Percentiles rank a stretch among this genome's conserved stretches.
These are phyloP conservation scores for Phenoliferia sp. DNA, from an alignment of 1,284 basidiomycete genomes.

Conservation along the genomic window DNA sequence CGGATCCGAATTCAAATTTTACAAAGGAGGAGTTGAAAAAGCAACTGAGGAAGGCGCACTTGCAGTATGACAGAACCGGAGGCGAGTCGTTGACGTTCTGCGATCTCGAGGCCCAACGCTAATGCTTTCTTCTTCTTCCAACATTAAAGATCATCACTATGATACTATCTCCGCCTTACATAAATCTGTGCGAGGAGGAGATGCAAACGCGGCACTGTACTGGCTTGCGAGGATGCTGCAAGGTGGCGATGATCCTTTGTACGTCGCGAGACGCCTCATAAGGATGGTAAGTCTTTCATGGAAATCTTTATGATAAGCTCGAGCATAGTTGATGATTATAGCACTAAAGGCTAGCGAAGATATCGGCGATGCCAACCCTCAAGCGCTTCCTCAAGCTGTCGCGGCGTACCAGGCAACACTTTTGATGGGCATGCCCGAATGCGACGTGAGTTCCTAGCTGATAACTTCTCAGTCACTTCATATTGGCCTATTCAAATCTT, in stretches of 20 bases:
- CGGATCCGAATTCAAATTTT: not conserved
- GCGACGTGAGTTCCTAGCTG: constrained; percentile 22
- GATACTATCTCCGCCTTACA: constrained; percentile 76
- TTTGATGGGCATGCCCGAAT: constrained; percentile 68
- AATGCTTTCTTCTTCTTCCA: too few species aligned
- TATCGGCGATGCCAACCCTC: constrained; percentile 40
- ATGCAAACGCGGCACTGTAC: constrained; percentile 77
- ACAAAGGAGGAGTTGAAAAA: constrained; percentile 41
- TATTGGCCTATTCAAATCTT: too few species aligned
- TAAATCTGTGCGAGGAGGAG: constrained; percentile 75
- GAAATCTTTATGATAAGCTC: not conserved
- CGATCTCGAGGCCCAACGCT: too few species aligned
- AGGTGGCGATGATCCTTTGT: constrained; percentile 84
- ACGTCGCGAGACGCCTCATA: constrained; percentile 72
- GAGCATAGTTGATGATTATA: not conserved
- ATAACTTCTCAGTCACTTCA: too few species aligned
- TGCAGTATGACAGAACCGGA: constrained; percentile 65
- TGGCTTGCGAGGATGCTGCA: constrained; percentile 78
- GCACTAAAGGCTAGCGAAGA: constrained; percentile 41
- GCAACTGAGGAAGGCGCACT: constrained; percentile 39
- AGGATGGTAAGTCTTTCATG: constrained; percentile 57
- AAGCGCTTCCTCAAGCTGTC: constrained; percentile 54
- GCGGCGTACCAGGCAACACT: constrained; percentile 75
- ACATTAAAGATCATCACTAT: constrained; percentile 49
- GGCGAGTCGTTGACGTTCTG: constrained; percentile 51